phyloP scores from a whole-genome alignment of 257 asterid species.

The Nicotiana obtusifolia region DNA sequence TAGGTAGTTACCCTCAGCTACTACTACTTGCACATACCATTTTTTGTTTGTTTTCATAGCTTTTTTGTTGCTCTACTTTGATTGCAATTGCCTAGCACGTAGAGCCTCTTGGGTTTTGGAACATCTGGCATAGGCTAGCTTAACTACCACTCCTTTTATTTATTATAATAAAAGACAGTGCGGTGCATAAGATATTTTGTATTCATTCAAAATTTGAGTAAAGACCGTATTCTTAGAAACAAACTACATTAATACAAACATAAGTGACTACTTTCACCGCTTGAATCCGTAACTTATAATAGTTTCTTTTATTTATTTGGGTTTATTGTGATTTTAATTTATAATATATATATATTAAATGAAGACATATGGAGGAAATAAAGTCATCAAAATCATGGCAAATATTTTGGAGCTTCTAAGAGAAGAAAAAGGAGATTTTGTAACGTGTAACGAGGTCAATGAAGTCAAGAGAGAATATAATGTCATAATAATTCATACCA shows the following conservation, averaged over 20 bases:
- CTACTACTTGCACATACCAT: conserved; percentile 10
- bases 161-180: too few species aligned
- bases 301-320: too few species aligned
- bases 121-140: not conserved
- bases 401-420: not conserved
- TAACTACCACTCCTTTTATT: not conserved
- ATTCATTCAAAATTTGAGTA: accelerated
- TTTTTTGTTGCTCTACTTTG: not conserved
- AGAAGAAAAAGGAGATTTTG: conserved; percentile 13
- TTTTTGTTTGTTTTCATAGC: not conserved
- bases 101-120: not conserved
- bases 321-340: too few species aligned
- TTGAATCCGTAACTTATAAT: too few species aligned
- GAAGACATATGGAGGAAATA: not conserved
- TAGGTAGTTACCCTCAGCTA: not conserved
- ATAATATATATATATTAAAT: not conserved
- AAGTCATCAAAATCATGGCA: not conserved
- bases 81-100: not conserved
- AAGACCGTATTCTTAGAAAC: too few species aligned
- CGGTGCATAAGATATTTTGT: too few species aligned
- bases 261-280: too few species aligned
- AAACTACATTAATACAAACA: too few species aligned
- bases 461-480: conserved; percentile 18
- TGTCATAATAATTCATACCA: not conserved
- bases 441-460: conserved; percentile 33